Evolutionary conservation across 169 alveolate species (phyloP).

Genomic region (Eimeria necatrix): DNA sequence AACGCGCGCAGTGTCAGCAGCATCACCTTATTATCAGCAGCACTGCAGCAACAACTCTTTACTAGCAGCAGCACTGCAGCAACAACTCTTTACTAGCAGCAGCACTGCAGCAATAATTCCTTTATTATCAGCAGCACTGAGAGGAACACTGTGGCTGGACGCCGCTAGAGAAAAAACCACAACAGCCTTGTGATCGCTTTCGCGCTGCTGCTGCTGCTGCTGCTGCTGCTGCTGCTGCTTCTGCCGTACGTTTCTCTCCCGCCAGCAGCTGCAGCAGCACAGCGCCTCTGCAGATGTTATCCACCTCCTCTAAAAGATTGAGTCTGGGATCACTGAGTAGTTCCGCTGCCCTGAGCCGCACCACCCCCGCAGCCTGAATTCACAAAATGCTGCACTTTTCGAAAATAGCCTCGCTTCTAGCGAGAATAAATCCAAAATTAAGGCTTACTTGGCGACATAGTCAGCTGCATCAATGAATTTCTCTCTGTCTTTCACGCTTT

Average conservation of each 20-base stretch:
- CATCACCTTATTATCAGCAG: background rate
- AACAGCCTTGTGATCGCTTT: no score
- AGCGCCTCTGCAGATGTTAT: constrained; percentile 42
- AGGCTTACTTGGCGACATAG: background rate
- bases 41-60: no score
- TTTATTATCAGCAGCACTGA: background rate
- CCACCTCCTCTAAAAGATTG: background rate
- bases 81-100: no score
- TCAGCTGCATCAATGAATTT: background rate
- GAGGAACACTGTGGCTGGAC: background rate
- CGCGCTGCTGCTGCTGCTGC: no score
- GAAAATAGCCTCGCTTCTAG: no score
- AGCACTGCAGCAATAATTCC: background rate
- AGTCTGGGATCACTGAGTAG: background rate
- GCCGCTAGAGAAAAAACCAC: no score
- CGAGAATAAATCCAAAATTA: no score
- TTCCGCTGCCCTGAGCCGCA: background rate
- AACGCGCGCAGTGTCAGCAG: background rate
- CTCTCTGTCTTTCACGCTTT: background rate
- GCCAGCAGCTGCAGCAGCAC: constrained; percentile 41
- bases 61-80: no score
- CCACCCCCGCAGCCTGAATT: background rate
- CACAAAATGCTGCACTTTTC: background rate
- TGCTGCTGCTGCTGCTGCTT: no score
- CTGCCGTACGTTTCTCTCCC: background rate